phyloP scores from a whole-genome alignment of 768 basidiomycete genomes.

The Leccinum fibrillosum region DNA sequence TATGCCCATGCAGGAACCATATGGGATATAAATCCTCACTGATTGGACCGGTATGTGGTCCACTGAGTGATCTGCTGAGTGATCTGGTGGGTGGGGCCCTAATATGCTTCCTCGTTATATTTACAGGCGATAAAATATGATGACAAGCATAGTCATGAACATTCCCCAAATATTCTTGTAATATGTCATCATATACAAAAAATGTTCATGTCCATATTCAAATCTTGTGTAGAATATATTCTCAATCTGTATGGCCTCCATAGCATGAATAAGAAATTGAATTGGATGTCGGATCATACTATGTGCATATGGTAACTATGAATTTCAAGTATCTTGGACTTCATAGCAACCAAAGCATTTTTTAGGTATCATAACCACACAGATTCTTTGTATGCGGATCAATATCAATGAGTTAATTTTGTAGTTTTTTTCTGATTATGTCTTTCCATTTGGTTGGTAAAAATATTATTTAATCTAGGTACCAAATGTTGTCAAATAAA shows the following conservation, averaged over 20 bases:
- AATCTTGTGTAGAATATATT: background rate
- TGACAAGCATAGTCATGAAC: background rate
- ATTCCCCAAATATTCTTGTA: background rate
- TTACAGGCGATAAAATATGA: background rate
- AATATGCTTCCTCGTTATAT: background rate
- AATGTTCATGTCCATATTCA: background rate
- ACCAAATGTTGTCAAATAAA: background rate
- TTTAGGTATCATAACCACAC: background rate
- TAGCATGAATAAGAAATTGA: background rate
- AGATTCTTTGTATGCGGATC: background rate
- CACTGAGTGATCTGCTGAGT: background rate
- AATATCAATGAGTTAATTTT: background rate
- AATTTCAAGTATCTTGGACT: background rate
- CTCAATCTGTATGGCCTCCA: background rate
- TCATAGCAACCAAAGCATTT: background rate
- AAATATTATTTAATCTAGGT: background rate
- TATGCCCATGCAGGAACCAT: background rate
- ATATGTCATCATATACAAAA: background rate
- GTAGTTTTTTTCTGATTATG: background rate
- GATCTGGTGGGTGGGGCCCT: background rate
- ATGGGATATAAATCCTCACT: background rate
- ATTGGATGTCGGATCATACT: background rate
- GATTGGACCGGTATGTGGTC: background rate
- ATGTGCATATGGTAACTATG: background rate
- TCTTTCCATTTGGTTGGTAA: background rate